phyloP scores from a whole-genome alignment of 2,329 filamentous ascomycete genomes.

The Alternaria metachromatica region DNA sequence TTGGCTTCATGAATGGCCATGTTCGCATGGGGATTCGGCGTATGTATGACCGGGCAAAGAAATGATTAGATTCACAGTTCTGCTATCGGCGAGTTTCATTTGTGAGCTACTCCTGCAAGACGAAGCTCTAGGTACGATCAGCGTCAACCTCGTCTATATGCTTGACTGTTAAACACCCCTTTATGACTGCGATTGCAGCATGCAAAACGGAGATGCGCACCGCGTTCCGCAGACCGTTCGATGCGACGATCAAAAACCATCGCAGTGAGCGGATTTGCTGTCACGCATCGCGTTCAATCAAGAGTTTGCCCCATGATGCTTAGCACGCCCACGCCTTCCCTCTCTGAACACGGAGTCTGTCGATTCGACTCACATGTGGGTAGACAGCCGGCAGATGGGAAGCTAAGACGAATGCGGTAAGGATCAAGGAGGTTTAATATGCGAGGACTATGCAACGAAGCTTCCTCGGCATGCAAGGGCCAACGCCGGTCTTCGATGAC shows the following conservation, averaged over 20 bases:
- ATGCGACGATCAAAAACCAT: not conserved
- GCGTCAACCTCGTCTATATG: not conserved
- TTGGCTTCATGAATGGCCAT: not conserved
- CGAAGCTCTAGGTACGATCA: not conserved
- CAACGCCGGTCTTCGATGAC: not conserved
- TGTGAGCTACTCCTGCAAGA: not conserved
- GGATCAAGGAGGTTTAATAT: slow-evolving; percentile 22
- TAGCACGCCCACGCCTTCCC: slow-evolving; percentile 9
- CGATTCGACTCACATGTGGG: slow-evolving; percentile 12
- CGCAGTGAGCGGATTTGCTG: not conserved
- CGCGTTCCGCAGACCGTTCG: not conserved
- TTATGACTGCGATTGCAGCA: not conserved
- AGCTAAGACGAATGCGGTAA: slow-evolving; percentile 10
- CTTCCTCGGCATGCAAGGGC: slow-evolving; percentile 2
- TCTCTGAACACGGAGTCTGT: slow-evolving; percentile 15
- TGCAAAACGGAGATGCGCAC: not conserved
- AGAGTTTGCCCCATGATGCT: slow-evolving; percentile 5
- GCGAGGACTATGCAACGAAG: slow-evolving; percentile 15
- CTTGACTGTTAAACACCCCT: not conserved
- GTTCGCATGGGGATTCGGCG: not conserved
- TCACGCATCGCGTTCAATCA: slow-evolving; percentile 4
- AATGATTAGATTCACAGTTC: not conserved
- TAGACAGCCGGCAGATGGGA: slow-evolving; percentile 16
- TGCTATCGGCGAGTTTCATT: not conserved
- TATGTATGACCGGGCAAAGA: not conserved